These are phyloP conservation scores for Thymus quinquecostatus DNA, from an alignment of 257 asterid genomes.

Conservation along the genomic window DNA sequence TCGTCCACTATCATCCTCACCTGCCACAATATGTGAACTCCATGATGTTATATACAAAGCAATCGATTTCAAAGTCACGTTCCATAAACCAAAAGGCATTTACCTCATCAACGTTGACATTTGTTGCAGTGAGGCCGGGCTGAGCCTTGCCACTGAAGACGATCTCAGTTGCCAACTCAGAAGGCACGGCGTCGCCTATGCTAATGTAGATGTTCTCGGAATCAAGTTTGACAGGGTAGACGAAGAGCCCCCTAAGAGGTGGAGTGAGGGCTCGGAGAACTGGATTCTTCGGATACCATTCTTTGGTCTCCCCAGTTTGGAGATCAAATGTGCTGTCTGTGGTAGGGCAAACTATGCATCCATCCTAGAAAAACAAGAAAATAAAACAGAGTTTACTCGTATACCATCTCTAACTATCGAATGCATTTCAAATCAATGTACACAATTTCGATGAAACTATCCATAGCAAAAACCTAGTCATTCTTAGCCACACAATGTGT, in stretches of 20 bases:
- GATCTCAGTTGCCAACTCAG: constrained; percentile 74
- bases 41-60: too few relatives aligned
- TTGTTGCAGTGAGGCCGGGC: constrained; percentile 80
- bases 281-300: constrained; percentile 95
- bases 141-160: constrained; percentile 97
- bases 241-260: constrained; percentile 62
- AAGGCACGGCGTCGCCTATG: constrained; percentile 45
- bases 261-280: constrained; percentile 91
- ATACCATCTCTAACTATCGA: not conserved
- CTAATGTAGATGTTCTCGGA: constrained; percentile 70
- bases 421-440: not conserved
- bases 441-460: not conserved
- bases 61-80: not conserved
- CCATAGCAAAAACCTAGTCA: not conserved
- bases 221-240: constrained; percentile 70
- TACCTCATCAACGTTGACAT: constrained; percentile 95
- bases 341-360: constrained; percentile 90
- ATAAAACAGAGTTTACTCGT: not conserved
- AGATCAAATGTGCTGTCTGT: constrained; percentile 93
- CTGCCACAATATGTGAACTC: constrained; percentile 30
- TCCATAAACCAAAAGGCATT: not conserved
- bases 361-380: constrained; percentile 54
- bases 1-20: constrained; percentile 88
- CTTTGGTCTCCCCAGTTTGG: constrained; percentile 78
- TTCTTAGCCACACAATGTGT: constrained; percentile 25